Conservation (phyloP, 352 stramenopile genomes). For the Phytopythium cucurbitacearum region DNA sequence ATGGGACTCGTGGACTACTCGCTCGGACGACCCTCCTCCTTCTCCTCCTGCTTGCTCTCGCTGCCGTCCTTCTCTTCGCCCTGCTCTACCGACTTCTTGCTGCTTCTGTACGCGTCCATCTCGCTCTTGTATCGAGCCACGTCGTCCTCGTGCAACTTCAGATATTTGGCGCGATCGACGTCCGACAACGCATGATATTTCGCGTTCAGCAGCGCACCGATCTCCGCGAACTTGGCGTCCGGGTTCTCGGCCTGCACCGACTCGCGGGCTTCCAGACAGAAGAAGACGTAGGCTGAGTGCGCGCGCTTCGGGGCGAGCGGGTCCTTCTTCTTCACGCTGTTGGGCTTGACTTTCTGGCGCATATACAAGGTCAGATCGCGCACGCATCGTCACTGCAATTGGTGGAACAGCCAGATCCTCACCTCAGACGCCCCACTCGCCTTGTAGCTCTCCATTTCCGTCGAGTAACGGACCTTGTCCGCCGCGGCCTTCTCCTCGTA, state of each 20-base stretch:
- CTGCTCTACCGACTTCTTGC: constrained; percentile 28
- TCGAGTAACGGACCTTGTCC: constrained; percentile 83
- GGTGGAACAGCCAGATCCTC: not conserved
- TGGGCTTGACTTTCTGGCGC: constrained; percentile 18
- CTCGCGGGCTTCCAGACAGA: constrained; percentile 91
- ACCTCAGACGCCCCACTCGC: constrained; percentile 73
- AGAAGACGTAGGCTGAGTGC: constrained; percentile 94
- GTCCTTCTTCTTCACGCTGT: constrained; percentile 87
- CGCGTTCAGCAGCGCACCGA: constrained; percentile 73
- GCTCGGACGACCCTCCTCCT: constrained; percentile 27
- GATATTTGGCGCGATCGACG: constrained; percentile 88
- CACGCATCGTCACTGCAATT: not conserved
- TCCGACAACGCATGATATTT: constrained; percentile 86
- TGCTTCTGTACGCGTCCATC: constrained; percentile 88
- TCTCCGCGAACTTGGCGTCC: constrained; percentile 92
- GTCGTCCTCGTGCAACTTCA: constrained; percentile 81
- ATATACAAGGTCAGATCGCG: not conserved
- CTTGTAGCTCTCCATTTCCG: constrained; percentile 87
- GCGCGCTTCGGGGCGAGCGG: constrained; percentile 92
- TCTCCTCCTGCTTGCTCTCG: constrained; percentile 58
- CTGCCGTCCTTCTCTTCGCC: constrained; percentile 51
- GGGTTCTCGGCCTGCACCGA: constrained; percentile 90
- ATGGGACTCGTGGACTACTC: no score
- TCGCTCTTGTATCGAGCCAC: constrained; percentile 85
- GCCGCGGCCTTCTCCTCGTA: constrained; percentile 79